Evolutionary conservation across 2,329 filamentous ascomycete genomes (phyloP), one percentile per base, ranked within the genome.

Genomic region (Microsporum ferrugineum): DNA sequence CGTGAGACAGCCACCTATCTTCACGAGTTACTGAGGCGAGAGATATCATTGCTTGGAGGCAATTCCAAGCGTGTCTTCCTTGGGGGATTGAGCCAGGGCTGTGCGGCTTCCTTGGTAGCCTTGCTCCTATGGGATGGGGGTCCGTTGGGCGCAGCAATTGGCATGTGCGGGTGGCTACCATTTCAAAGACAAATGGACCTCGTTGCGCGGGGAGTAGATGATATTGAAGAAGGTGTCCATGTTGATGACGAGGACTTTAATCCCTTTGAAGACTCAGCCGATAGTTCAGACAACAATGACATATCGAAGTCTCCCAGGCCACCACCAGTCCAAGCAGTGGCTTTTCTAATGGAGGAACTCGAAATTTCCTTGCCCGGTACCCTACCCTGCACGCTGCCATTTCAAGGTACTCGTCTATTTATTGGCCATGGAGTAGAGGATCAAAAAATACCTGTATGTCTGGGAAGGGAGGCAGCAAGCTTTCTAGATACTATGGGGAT

Each of bases 41-140:
- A 43, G 3, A 12, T 51, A 23, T 47, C 43, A 17, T 47, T 23
- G 10, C 23, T 47, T 47, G 43, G 43, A 36, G 45, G 47, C 3
- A 59, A 68, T 56, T 34, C 70, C 59, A 38, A 64, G 23, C 80
- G 78, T 57, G 69, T 83, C 14, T 68, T 82, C 5, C 62, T 84
- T 0, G 78, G 79, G 14, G 79, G 80, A 0, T 63, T 83, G n/a
- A 82, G 80, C 65, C 79, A 82, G 64, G 80, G 80, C 0, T 82
- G 78, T 65, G 80, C 79, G 0, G 75, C 77, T 65, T 70, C 72
- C 0, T 64, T 82, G 8, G 70, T 76, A 23, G 64, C 74, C 1
- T 66, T 81, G 17, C 66, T 83, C 7, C 43, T 8, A 49, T 49
- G 43, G 43, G 43, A 49, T 56, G 58, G 38, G 12, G 61, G 47